phyloP scores from a whole-genome alignment of 176 grass and related monocot genomes.

The Cenchrus purpureus region DNA sequence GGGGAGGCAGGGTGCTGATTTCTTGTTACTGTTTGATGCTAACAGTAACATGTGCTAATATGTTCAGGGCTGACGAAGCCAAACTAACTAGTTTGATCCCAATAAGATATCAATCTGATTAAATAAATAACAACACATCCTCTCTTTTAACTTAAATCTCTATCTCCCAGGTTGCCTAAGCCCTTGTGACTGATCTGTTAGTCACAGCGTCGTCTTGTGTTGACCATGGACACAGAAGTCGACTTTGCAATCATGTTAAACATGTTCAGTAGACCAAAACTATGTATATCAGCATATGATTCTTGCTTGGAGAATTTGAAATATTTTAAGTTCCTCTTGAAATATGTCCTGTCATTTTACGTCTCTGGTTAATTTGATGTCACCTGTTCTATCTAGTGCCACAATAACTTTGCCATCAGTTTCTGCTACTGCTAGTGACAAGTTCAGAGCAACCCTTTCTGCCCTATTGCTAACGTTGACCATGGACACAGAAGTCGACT shows the following conservation, averaged over 20 bases:
- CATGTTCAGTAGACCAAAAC: not conserved
- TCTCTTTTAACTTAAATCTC: not conserved
- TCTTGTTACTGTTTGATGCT: not conserved
- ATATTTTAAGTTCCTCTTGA: not conserved
- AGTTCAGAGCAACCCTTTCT: conserved; percentile 1
- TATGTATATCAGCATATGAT: not conserved
- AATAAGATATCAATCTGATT: not conserved
- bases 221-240: not conserved
- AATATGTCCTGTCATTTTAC: conserved; percentile 13
- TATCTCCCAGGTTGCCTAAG: not conserved
- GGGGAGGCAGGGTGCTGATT: not conserved
- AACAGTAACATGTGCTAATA: not conserved
- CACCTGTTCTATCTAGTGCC: not conserved
- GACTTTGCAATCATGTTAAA: conserved; percentile 1
- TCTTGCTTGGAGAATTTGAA: not conserved
- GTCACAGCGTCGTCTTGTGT: not conserved
- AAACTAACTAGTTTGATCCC: not conserved
- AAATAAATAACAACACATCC: not conserved
- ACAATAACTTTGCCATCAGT: not conserved
- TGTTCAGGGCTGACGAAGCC: not conserved
- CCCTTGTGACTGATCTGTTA: not conserved
- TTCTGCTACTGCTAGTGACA: not conserved
- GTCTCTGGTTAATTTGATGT: not conserved
- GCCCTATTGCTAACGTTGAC: too few species aligned
- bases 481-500: not conserved